Conservation (phyloP, 306 rosid genomes). For the Sesbania bispinosa region DNA sequence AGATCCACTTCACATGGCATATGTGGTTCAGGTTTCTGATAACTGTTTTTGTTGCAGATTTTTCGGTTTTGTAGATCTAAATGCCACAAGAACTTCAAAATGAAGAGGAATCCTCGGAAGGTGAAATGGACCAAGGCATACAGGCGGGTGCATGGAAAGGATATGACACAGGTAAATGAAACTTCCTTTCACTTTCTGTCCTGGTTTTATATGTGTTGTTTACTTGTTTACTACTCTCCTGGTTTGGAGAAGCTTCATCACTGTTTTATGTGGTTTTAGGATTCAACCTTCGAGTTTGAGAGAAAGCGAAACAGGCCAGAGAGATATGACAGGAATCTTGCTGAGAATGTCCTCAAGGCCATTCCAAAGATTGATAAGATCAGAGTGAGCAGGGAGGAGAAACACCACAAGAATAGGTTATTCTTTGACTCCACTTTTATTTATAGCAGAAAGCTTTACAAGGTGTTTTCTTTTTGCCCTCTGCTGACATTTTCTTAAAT, state of each 20-base stretch:
- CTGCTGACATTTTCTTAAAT: neutral
- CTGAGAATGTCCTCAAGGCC: slow-evolving; percentile 50
- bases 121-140: slow-evolving; percentile 96
- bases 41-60: slow-evolving; percentile 45
- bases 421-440: slow-evolving; percentile 13
- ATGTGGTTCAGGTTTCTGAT: slow-evolving; percentile 2
- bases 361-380: slow-evolving; percentile 70
- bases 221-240: neutral
- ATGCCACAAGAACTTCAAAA: slow-evolving; percentile 96
- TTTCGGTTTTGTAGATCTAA: slow-evolving; percentile 88
- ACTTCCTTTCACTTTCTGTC: neutral
- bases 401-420: slow-evolving; percentile 54
- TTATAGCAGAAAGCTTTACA: neutral
- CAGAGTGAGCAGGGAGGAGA: slow-evolving; percentile 44
- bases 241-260: neutral
- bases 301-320: slow-evolving; percentile 88
- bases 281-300: slow-evolving; percentile 91
- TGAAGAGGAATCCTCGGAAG: slow-evolving; percentile 97
- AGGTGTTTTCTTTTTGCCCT: neutral
- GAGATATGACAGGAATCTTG: slow-evolving; percentile 76
- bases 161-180: slow-evolving; percentile 82
- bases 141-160: slow-evolving; percentile 78
- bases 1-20: neutral
- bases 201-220: neutral
- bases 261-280: slow-evolving; percentile 35